These are phyloP conservation scores for Yamadazyma kitorensis DNA, from an alignment of 805 yeast genomes.

Conservation along the genomic window DNA sequence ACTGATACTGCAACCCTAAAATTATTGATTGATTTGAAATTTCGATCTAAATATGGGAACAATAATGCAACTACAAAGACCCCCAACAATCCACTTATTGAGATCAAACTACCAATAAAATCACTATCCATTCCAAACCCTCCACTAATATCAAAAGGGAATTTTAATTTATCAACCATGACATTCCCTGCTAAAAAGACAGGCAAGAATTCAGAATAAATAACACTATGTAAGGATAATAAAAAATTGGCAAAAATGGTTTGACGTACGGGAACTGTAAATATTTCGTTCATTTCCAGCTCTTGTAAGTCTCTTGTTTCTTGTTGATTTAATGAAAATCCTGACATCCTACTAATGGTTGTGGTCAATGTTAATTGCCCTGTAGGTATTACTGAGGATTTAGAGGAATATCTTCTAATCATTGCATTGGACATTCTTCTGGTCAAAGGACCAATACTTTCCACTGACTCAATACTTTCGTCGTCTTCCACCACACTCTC, in stretches of 20 bases:
- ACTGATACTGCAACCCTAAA: slow-evolving; percentile 38
- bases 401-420: slow-evolving; percentile 17
- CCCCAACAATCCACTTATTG: slow-evolving; percentile 36
- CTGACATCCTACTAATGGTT: slow-evolving; percentile 13
- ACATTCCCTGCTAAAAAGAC: slow-evolving; percentile 33
- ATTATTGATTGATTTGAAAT: slow-evolving; percentile 41
- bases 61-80: slow-evolving; percentile 41
- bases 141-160: slow-evolving; percentile 35
- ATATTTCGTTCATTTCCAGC: slow-evolving; percentile 14
- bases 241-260: slow-evolving; percentile 34
- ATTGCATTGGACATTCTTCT: slow-evolving; percentile 20
- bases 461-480: slow-evolving; percentile 5
- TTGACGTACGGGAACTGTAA: slow-evolving; percentile 30
- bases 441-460: slow-evolving; percentile 8
- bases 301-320: slow-evolving; percentile 12
- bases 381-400: slow-evolving; percentile 5
- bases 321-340: slow-evolving; percentile 7
- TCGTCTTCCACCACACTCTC: slow-evolving; percentile 6
- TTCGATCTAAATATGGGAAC: slow-evolving; percentile 33
- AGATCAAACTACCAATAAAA: slow-evolving; percentile 33
- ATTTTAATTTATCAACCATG: slow-evolving; percentile 22
- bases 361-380: slow-evolving; percentile 4
- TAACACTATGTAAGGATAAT: slow-evolving; percentile 29
- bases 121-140: slow-evolving; percentile 34
- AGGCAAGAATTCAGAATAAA: slow-evolving; percentile 36